A percentile compares a stretch with the other conserved stretches of the same genome.
These are phyloP conservation scores for Pseudisothecium myosuroides DNA, from an alignment of 225 moss, liverwort and hornwort genomes.

Conservation along the genomic window DNA sequence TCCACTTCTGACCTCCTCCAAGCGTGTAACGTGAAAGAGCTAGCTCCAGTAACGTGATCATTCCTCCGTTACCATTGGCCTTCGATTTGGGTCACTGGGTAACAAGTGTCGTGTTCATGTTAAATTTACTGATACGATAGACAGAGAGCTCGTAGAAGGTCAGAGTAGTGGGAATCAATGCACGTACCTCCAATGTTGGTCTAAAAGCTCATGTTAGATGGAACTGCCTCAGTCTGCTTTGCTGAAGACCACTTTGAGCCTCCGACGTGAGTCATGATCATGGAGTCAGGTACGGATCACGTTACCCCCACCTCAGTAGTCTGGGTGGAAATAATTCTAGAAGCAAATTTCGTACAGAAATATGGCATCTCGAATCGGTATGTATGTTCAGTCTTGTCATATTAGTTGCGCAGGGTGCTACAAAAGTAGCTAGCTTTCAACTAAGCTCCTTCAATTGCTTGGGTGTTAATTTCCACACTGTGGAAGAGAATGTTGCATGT, in stretches of 20 bases:
- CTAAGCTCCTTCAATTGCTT: neutral
- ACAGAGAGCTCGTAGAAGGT: neutral
- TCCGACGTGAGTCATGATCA: neutral
- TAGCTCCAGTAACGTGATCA: neutral
- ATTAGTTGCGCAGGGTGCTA: neutral
- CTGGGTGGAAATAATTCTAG: neutral
- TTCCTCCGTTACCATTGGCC: neutral
- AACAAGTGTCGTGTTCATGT: neutral
- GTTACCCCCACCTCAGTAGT: neutral
- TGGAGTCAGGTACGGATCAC: neutral
- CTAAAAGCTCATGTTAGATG: neutral
- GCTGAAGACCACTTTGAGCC: neutral
- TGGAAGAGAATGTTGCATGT: neutral
- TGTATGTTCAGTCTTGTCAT: neutral
- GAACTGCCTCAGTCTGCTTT: neutral
- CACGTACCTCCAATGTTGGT: neutral
- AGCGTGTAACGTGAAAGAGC: slow-evolving; percentile 7
- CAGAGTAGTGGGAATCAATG: neutral
- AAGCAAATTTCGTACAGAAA: neutral
- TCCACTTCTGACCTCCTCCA: slow-evolving; percentile 1
- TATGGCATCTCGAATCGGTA: neutral
- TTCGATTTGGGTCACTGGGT: neutral
- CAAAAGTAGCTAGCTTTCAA: neutral
- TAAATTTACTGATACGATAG: neutral
- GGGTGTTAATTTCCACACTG: neutral